Evolutionary conservation across 2,329 filamentous ascomycete species (phyloP).

Genomic region (Stagonosporopsis chrysanthemi): DNA sequence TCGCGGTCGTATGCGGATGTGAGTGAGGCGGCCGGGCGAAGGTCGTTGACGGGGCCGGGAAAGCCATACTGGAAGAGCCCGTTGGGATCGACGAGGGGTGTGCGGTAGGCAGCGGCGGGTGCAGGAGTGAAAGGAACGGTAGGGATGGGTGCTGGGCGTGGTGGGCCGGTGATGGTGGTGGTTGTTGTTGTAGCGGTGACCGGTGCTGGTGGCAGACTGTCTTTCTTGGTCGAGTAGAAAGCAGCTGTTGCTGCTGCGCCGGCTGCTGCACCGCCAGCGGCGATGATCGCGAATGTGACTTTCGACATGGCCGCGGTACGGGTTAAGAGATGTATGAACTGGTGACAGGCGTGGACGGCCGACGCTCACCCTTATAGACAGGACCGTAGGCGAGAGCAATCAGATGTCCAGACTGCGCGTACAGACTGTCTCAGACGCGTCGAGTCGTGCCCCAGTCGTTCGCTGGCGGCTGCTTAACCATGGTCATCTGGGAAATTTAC

Average conservation of each 20-base stretch:
- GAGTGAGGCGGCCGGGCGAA: conserved; percentile 77
- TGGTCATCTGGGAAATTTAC: conserved; percentile 20
- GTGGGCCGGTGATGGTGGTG: conserved; percentile 41
- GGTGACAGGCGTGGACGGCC: conserved; percentile 2
- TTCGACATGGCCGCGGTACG: conserved; percentile 56
- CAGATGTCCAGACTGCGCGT: conserved; percentile 45
- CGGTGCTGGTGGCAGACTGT: conserved; percentile 32
- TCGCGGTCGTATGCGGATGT: conserved; percentile 90
- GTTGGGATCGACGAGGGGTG: conserved; percentile 56
- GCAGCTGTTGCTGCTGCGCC: conserved; percentile 59
- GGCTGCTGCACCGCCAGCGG: conserved; percentile 57
- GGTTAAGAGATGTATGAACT: background rate
- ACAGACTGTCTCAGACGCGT: conserved; percentile 49
- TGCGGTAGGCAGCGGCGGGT: conserved; percentile 30
- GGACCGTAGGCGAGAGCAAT: conserved; percentile 21
- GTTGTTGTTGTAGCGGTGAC: conserved; percentile 49
- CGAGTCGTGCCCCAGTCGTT: conserved; percentile 29
- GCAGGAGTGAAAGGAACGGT: conserved; percentile 38
- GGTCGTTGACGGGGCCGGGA: conserved; percentile 86
- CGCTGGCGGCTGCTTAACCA: conserved; percentile 9
- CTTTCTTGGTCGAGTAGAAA: conserved; percentile 51
- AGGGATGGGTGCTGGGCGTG: conserved; percentile 33
- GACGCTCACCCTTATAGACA: conserved; percentile 27
- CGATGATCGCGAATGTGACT: conserved; percentile 58
- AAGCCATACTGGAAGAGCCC: conserved; percentile 71